A percentile compares a stretch with the other conserved stretches of the same genome.
These are phyloP conservation scores for Talaromyces verruculosus DNA, from an alignment of 2,329 filamentous ascomycete species.

Conservation along the genomic window DNA sequence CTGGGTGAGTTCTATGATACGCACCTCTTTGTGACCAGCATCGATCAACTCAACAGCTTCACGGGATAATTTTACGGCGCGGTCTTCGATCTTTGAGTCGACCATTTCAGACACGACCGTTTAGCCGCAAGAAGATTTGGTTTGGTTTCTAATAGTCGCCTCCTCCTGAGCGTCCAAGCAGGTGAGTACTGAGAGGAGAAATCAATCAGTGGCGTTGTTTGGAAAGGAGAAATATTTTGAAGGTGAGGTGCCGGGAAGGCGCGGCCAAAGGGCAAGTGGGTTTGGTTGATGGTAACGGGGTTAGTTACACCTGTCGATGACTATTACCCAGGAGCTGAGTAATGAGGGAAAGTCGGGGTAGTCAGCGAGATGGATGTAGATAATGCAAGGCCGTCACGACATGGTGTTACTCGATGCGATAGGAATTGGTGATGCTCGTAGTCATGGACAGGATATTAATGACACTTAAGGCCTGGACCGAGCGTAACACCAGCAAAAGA, in stretches of 20 bases:
- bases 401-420: conserved; percentile 11
- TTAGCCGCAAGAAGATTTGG: not conserved
- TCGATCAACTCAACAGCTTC: conserved; percentile 50
- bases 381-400: conserved; percentile 7
- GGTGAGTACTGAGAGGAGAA: not conserved
- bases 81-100: conserved; percentile 45
- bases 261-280: conserved; percentile 14
- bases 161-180: not conserved
- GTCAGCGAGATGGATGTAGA: not conserved
- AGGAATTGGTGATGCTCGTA: not conserved
- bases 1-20: not conserved
- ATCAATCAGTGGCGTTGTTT: not conserved
- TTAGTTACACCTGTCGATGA: not conserved
- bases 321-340: conserved; percentile 1
- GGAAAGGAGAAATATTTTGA: not conserved
- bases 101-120: conserved; percentile 38
- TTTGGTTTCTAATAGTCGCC: not conserved
- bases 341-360: not conserved
- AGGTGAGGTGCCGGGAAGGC: conserved; percentile 10
- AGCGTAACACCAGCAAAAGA: conserved; percentile 5
- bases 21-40: conserved; percentile 48
- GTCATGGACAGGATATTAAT: not conserved
- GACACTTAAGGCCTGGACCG: not conserved
- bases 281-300: not conserved
- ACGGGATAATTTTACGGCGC: conserved; percentile 47